Conservation (phyloP, 2,329 filamentous ascomycete species). For the Arthrobotrys megalospora region DNA sequence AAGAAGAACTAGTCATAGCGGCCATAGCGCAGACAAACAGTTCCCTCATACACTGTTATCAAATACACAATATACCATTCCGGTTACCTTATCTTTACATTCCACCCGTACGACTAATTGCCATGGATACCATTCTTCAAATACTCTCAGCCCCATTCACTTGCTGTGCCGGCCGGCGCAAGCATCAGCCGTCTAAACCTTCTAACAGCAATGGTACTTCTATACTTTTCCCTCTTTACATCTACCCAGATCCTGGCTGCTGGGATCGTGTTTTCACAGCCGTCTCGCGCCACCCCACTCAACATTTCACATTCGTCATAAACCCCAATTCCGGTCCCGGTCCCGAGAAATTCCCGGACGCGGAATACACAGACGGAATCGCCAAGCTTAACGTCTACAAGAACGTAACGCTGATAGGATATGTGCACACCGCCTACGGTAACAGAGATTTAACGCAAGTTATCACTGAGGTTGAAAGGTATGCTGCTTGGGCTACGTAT, state of each 20-base stretch:
- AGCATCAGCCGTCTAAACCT: conserved; percentile 67
- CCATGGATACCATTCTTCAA: conserved; percentile 25
- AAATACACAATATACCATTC: not conserved
- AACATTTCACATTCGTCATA: conserved; percentile 65
- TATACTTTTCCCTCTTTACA: conserved; percentile 63
- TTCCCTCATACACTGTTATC: not conserved
- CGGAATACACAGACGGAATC: conserved; percentile 66
- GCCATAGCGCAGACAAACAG: not conserved
- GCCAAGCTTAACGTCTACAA: conserved; percentile 66
- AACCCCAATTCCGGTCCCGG: conserved; percentile 66
- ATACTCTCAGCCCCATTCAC: conserved; percentile 37
- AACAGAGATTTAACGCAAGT: conserved; percentile 65
- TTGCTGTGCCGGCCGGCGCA: conserved; percentile 69
- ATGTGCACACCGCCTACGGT: conserved; percentile 67
- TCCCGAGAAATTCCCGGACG: conserved; percentile 64
- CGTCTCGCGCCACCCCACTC: conserved; percentile 61
- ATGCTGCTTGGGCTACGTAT: conserved; percentile 66
- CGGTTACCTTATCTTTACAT: not conserved
- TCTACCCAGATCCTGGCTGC: conserved; percentile 61
- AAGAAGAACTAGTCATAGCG: not conserved
- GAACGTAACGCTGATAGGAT: conserved; percentile 68
- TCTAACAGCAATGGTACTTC: conserved; percentile 59
- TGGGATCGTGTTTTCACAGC: conserved; percentile 63
- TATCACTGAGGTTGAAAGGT: conserved; percentile 66
- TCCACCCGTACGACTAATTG: not conserved